These are phyloP conservation scores for Talaromyces verruculosus DNA, from an alignment of 2,329 filamentous ascomycete species.

Conservation along the genomic window DNA sequence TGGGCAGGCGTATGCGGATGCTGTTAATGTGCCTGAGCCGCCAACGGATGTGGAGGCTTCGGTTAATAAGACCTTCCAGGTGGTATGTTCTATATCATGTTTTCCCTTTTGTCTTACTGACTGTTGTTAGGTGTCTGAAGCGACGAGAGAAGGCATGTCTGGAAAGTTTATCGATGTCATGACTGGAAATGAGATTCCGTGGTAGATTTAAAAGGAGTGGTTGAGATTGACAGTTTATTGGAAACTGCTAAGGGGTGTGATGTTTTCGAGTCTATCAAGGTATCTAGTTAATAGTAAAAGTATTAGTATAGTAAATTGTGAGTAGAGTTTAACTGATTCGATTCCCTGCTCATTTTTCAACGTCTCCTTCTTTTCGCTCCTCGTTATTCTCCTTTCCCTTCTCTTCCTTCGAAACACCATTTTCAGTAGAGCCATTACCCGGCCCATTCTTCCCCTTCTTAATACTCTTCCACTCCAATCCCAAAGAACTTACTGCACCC, in stretches of 20 bases:
- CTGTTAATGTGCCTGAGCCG: constrained; percentile 13
- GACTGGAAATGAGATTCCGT: constrained; percentile 14
- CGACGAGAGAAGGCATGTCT: constrained; percentile 13
- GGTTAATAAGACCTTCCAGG: constrained; percentile 7
- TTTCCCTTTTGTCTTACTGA: not conserved
- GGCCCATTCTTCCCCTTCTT: constrained; percentile 17
- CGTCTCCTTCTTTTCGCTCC: not conserved
- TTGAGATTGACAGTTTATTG: no score
- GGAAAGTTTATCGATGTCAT: constrained; percentile 19
- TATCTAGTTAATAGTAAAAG: not conserved
- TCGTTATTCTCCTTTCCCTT: not conserved
- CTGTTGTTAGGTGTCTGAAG: constrained; percentile 3
- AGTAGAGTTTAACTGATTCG: not conserved
- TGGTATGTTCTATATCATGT: not conserved
- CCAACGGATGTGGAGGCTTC: constrained; percentile 15
- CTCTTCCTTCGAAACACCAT: not conserved
- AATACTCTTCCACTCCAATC: constrained; percentile 21
- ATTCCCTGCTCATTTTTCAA: not conserved
- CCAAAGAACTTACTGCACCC: constrained; percentile 9
- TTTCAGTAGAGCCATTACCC: not conserved
- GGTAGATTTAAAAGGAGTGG: not conserved
- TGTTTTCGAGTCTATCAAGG: not conserved
- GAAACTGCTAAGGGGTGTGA: not conserved
- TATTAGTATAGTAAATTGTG: not conserved
- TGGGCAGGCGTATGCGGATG: constrained; percentile 20